phyloP scores from a whole-genome alignment of 176 grass and related monocot genomes.

The Carex kokanica region DNA sequence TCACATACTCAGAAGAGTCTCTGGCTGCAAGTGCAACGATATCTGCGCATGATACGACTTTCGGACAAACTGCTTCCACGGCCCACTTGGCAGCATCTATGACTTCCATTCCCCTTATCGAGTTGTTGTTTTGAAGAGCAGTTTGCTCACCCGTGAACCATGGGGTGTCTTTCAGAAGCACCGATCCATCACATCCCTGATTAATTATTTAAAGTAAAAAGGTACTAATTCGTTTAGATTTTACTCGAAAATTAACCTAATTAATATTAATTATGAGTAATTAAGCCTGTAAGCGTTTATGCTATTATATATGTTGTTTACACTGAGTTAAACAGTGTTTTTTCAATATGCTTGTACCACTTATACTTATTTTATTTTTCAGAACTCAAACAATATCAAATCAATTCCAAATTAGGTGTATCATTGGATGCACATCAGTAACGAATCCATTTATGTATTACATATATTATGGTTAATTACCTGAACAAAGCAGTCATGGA shows the following conservation, averaged over 20 bases:
- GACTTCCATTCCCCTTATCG: conserved; percentile 4
- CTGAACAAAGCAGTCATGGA: conserved; percentile 21
- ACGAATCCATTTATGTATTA: background rate
- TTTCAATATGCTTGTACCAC: too few species aligned
- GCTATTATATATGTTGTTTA: too few species aligned
- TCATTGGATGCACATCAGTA: background rate
- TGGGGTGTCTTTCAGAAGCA: conserved; percentile 5
- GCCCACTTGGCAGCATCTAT: conserved; percentile 11
- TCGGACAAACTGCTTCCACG: conserved; percentile 7
- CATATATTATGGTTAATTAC: background rate
- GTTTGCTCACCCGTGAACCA: conserved; percentile 1
- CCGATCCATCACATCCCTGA: conserved; percentile 17
- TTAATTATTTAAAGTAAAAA: background rate
- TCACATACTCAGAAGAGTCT: conserved; percentile 15
- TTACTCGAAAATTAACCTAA: background rate
- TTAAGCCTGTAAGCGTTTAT: too few species aligned
- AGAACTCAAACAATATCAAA: too few species aligned
- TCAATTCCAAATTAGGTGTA: background rate
- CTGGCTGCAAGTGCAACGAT: background rate
- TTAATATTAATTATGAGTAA: background rate
- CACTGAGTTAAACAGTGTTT: too few species aligned
- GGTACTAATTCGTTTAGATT: background rate
- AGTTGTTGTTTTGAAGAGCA: background rate
- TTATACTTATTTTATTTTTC: too few species aligned
- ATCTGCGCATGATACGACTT: conserved; percentile 13